phyloP scores from a whole-genome alignment of 106 monocot genomes.

The Chionographis japonica region DNA sequence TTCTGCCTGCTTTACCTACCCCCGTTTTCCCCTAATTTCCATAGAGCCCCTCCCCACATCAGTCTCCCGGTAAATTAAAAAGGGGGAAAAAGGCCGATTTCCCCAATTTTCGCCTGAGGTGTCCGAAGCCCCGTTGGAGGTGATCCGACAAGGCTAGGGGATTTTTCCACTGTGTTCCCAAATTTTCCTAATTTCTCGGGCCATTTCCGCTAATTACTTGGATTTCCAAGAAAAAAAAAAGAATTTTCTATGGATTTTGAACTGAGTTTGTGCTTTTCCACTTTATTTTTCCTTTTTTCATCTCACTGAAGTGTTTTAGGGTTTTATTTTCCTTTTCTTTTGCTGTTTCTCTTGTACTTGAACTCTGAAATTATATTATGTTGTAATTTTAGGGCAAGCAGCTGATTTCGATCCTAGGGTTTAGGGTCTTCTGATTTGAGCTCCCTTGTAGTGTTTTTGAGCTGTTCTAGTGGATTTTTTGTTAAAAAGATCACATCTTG shows the following conservation, averaged over 20 bases:
- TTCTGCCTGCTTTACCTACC: slow-evolving; percentile 40
- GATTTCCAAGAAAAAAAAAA: slow-evolving; percentile 23
- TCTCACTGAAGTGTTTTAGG: too few species aligned
- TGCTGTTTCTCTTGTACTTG: neutral
- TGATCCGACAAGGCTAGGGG: slow-evolving; percentile 1
- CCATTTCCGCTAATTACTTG: slow-evolving; percentile 18
- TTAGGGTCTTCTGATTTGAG: slow-evolving; percentile 22
- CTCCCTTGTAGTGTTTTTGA: neutral
- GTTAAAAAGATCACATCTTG: slow-evolving; percentile 24
- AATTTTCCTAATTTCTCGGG: slow-evolving; percentile 6
- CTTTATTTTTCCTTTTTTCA: slow-evolving; percentile 2
- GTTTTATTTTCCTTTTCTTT: neutral
- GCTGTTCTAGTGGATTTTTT: slow-evolving; percentile 11
- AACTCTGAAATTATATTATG: slow-evolving; percentile 10
- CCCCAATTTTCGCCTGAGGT: slow-evolving; percentile 21
- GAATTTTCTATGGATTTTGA: slow-evolving; percentile 23
- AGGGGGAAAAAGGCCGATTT: slow-evolving; percentile 11
- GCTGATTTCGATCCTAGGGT: slow-evolving; percentile 32
- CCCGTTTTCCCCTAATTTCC: slow-evolving; percentile 8
- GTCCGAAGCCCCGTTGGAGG: slow-evolving; percentile 1
- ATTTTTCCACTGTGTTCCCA: slow-evolving; percentile 7
- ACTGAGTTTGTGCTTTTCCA: slow-evolving; percentile 5
- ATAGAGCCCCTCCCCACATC: neutral
- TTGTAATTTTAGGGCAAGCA: slow-evolving; percentile 9
- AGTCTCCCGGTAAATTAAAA: slow-evolving; percentile 10